Evolutionary conservation across 2,329 filamentous ascomycete genomes (phyloP).

Genomic region (Fusarium beomiforme): DNA sequence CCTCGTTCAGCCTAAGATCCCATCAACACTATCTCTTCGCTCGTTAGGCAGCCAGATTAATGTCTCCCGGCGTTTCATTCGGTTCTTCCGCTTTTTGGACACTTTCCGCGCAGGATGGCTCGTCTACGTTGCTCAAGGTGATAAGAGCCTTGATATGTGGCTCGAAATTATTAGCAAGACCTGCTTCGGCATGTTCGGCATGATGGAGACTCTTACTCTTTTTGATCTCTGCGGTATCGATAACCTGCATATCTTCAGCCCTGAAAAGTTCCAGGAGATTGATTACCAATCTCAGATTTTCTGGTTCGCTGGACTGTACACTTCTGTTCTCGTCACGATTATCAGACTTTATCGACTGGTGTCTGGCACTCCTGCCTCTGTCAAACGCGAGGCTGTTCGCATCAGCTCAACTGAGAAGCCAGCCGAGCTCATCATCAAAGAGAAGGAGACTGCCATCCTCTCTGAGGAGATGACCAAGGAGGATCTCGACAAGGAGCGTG

Average conservation of each 20-base stretch:
- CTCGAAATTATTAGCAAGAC: conserved; percentile 67
- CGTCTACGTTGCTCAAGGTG: conserved; percentile 48
- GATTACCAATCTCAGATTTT: conserved; percentile 72
- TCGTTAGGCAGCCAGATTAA: conserved; percentile 55
- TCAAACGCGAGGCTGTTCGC: conserved; percentile 43
- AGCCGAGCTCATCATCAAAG: conserved; percentile 13
- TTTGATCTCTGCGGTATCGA: conserved; percentile 59
- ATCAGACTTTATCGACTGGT: conserved; percentile 54
- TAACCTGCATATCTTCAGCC: conserved; percentile 62
- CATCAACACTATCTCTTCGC: conserved; percentile 47
- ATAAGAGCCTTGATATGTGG: conserved; percentile 50
- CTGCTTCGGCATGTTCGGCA: conserved; percentile 72
- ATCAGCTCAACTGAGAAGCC: conserved; percentile 40
- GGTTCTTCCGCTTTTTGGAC: conserved; percentile 74
- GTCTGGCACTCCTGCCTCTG: conserved; percentile 50
- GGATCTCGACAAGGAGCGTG: conserved; percentile 46
- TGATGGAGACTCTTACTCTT: conserved; percentile 73
- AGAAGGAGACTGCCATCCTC: conserved; percentile 33
- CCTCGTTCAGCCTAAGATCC: conserved; percentile 44
- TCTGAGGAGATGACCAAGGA: conserved; percentile 33
- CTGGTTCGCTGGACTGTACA: conserved; percentile 72
- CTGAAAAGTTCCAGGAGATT: conserved; percentile 57
- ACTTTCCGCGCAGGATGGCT: conserved; percentile 63
- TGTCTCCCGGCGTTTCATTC: conserved; percentile 69
- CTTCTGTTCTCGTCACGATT: conserved; percentile 57